Conservation (phyloP, 768 basidiomycete species). For the Megacollybia marginata region DNA sequence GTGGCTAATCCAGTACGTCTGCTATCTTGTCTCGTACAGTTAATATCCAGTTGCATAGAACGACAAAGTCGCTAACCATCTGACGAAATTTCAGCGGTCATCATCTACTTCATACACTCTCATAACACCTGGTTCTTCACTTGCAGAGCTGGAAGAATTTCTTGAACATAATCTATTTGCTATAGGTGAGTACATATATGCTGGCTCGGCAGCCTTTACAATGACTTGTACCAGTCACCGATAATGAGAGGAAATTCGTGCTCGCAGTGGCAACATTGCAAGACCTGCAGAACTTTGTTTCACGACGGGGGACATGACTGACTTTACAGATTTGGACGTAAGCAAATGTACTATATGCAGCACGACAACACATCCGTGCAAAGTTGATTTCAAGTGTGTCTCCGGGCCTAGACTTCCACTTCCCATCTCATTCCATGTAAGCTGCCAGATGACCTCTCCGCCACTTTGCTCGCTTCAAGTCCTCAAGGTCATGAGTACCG, state of each 20-base stretch:
- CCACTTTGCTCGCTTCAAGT: too few relatives aligned
- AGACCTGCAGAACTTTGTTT: conserved; percentile 61
- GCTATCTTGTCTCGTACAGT: background rate
- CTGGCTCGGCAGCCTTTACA: background rate
- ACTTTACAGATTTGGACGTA: background rate
- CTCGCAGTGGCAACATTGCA: conserved; percentile 72
- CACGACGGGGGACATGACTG: conserved; percentile 35
- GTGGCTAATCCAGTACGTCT: conserved; percentile 61
- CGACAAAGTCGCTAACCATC: conserved; percentile 67
- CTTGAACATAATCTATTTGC: conserved; percentile 68
- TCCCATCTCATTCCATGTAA: too few relatives aligned
- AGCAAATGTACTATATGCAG: background rate
- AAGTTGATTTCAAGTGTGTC: too few relatives aligned
- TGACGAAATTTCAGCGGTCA: conserved; percentile 68
- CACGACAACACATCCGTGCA: too few relatives aligned
- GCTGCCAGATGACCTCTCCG: too few relatives aligned
- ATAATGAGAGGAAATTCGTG: conserved; percentile 74
- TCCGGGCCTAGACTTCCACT: too few relatives aligned
- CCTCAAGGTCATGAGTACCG: too few relatives aligned
- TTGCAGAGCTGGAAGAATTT: conserved; percentile 79
- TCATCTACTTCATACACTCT: conserved; percentile 62
- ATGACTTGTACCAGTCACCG: conserved; percentile 59
- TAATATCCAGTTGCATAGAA: conserved; percentile 29
- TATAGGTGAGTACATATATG: conserved; percentile 40
- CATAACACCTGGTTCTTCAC: conserved; percentile 74